A percentile compares a stretch with the other conserved stretches of the same genome.
Conservation (phyloP, 2,329 filamentous ascomycete genomes). For the Arthrobotrys sinensis region DNA sequence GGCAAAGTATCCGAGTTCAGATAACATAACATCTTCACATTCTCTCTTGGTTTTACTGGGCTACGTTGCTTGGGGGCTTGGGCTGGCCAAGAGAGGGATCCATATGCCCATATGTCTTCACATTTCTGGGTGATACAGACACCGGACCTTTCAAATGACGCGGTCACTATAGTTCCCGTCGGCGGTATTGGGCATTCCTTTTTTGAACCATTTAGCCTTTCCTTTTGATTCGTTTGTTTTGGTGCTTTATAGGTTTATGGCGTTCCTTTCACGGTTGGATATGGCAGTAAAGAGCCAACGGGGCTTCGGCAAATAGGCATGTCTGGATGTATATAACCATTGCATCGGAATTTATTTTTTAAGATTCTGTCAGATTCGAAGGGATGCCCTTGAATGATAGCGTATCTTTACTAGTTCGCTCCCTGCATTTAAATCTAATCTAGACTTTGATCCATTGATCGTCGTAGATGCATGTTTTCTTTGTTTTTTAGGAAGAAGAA, state of each 20-base stretch:
- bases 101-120: constrained; percentile 21
- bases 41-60: constrained; percentile 4
- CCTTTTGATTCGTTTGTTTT: constrained; percentile 19
- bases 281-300: constrained; percentile 10
- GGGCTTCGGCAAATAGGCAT: constrained; percentile 15
- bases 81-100: constrained; percentile 33
- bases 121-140: not conserved
- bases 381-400: not conserved
- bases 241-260: constrained; percentile 18
- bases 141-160: constrained; percentile 11
- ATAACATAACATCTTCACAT: not conserved
- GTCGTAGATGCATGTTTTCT: not conserved
- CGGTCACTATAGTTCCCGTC: constrained; percentile 23
- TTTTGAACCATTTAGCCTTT: constrained; percentile 20
- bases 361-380: constrained; percentile 16
- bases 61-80: constrained; percentile 16
- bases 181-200: constrained; percentile 24
- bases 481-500: not conserved
- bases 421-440: constrained; percentile 17
- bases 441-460: constrained; percentile 25
- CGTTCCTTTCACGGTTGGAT: constrained; percentile 25
- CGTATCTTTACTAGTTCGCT: not conserved
- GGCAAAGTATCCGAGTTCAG: constrained; percentile 38
- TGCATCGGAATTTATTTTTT: constrained; percentile 8
- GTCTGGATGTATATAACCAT: constrained; percentile 28